phyloP scores from a whole-genome alignment of 83 land plant species.

The Thuja plicata region DNA sequence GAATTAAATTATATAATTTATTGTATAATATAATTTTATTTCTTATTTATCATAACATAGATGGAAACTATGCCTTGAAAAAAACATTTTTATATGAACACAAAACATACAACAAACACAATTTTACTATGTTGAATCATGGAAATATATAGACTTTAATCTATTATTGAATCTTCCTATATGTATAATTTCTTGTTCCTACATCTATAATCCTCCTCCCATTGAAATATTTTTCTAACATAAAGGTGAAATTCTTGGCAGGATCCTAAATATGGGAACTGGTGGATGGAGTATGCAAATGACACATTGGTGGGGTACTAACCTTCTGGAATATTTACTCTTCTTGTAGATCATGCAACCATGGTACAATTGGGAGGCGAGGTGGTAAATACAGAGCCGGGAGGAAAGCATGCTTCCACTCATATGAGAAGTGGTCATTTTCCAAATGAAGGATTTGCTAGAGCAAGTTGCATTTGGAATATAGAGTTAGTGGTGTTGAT shows the following conservation, averaged over 20 bases:
- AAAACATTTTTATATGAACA: too few species aligned
- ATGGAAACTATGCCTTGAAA: too few species aligned
- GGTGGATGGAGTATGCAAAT: constrained; percentile 60
- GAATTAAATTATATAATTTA: too few species aligned
- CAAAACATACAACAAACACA: too few species aligned
- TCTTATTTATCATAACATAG: too few species aligned
- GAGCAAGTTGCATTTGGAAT: constrained; percentile 44
- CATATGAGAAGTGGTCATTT: constrained; percentile 69
- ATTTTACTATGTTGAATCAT: too few species aligned
- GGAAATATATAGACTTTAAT: too few species aligned
- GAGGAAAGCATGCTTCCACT: constrained; percentile 46
- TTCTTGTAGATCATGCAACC: constrained; percentile 37
- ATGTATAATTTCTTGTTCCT: neutral
- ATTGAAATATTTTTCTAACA: neutral
- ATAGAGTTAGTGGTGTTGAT: constrained; percentile 48
- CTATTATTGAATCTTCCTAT: neutral
- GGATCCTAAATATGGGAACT: constrained; percentile 58
- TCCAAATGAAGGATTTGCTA: constrained; percentile 43
- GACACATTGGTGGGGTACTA: constrained; percentile 53
- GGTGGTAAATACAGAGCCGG: constrained; percentile 33
- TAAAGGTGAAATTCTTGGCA: constrained; percentile 4
- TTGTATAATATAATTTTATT: too few species aligned
- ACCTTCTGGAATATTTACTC: constrained; percentile 49
- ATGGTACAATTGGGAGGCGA: constrained; percentile 73
- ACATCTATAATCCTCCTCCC: neutral